Conservation (phyloP, 2,329 filamentous ascomycete species). For the Pestalotiopsis sp. region DNA sequence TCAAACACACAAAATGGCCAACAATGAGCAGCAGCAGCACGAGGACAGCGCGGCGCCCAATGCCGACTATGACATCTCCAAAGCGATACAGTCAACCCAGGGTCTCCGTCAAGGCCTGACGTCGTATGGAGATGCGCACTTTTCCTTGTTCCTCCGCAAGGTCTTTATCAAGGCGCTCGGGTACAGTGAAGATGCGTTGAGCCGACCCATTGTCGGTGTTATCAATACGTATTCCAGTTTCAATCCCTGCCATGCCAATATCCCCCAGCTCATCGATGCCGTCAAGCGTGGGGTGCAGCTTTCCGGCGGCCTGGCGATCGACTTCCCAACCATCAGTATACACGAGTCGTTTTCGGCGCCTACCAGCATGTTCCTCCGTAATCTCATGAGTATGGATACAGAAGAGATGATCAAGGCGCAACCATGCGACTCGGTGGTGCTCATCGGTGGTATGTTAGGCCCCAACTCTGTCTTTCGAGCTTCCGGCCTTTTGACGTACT, state of each 20-base stretch:
- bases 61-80: conserved; percentile 63
- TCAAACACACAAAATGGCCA: background rate
- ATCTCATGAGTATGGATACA: conserved; percentile 79
- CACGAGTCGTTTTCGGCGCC: conserved; percentile 71
- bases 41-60: background rate
- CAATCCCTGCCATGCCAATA: conserved; percentile 75
- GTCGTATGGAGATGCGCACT: conserved; percentile 74
- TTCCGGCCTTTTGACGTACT: background rate
- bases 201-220: conserved; percentile 72
- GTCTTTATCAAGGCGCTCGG: conserved; percentile 78
- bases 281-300: conserved; percentile 70
- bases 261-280: conserved; percentile 72
- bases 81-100: conserved; percentile 47
- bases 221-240: conserved; percentile 74
- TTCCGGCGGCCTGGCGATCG: conserved; percentile 67
- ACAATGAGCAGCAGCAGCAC: background rate
- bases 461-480: background rate
- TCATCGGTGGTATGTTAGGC: conserved; percentile 60
- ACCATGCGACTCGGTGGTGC: conserved; percentile 68
- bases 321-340: conserved; percentile 75
- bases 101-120: conserved; percentile 68
- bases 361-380: conserved; percentile 75
- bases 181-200: conserved; percentile 72
- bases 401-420: conserved; percentile 78
- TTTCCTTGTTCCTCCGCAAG: conserved; percentile 74